phyloP scores from a whole-genome alignment of 768 basidiomycete genomes.

The Hypholoma fasciculare region DNA sequence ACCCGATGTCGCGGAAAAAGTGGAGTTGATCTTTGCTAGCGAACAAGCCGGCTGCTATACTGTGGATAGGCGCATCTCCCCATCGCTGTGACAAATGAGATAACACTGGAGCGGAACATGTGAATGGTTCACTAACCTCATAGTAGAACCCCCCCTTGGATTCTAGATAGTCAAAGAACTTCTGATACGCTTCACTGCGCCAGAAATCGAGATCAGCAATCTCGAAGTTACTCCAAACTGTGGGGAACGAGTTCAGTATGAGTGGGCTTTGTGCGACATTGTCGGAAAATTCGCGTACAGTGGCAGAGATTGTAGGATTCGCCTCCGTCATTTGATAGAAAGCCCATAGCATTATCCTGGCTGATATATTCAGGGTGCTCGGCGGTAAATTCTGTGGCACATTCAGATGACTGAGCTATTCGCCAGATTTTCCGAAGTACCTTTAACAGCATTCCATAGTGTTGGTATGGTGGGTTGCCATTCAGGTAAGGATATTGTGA shows the following conservation, averaged over 20 bases:
- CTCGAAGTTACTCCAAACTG: slow-evolving; percentile 92
- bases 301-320: slow-evolving; percentile 70
- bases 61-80: slow-evolving; percentile 81
- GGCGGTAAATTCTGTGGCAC: slow-evolving; percentile 60
- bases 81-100: slow-evolving; percentile 46
- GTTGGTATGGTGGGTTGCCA: slow-evolving; percentile 80
- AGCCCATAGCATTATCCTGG: slow-evolving; percentile 67
- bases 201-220: slow-evolving; percentile 91
- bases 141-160: slow-evolving; percentile 88
- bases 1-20: slow-evolving; percentile 85
- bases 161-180: slow-evolving; percentile 84
- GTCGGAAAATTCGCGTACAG: slow-evolving; percentile 36
- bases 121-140: slow-evolving; percentile 53
- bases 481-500: slow-evolving; percentile 78
- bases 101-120: background rate
- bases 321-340: slow-evolving; percentile 71
- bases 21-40: slow-evolving; percentile 74
- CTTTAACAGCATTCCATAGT: slow-evolving; percentile 74
- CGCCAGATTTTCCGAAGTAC: slow-evolving; percentile 30
- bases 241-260: background rate
- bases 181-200: slow-evolving; percentile 79
- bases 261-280: background rate
- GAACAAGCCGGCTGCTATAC: slow-evolving; percentile 79
- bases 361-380: slow-evolving; percentile 62
- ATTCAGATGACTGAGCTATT: background rate